These are phyloP conservation scores for Marasmius fiardii DNA, from an alignment of 1,284 basidiomycete species.

Conservation along the genomic window DNA sequence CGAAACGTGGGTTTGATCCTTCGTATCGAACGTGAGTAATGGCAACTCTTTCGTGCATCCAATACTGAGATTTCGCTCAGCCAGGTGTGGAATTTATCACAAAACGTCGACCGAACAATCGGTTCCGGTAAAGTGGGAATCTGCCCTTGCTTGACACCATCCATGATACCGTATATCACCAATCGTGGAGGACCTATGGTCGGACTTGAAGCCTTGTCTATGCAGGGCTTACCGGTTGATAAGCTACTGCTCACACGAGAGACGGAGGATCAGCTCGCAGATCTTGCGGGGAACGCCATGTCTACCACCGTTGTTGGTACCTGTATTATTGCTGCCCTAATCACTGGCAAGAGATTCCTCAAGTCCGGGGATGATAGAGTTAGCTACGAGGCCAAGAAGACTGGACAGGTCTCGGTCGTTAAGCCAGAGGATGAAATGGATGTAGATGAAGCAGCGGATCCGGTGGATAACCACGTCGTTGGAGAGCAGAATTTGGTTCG, in stretches of 20 bases:
- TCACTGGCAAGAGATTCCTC: slow-evolving; percentile 62
- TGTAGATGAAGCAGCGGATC: slow-evolving; percentile 33
- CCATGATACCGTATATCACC: slow-evolving; percentile 96
- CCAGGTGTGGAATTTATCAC: slow-evolving; percentile 95
- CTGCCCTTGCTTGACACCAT: slow-evolving; percentile 89
- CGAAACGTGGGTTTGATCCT: slow-evolving; percentile 78
- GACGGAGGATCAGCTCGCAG: slow-evolving; percentile 90
- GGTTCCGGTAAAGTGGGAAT: slow-evolving; percentile 81
- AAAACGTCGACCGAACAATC: slow-evolving; percentile 91
- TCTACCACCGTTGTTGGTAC: slow-evolving; percentile 94
- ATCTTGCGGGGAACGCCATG: slow-evolving; percentile 97
- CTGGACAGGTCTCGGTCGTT: slow-evolving; percentile 29
- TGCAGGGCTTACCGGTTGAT: slow-evolving; percentile 92
- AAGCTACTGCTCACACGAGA: slow-evolving; percentile 91
- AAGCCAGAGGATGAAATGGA: slow-evolving; percentile 39
- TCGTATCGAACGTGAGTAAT: slow-evolving; percentile 78
- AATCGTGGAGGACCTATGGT: slow-evolving; percentile 97
- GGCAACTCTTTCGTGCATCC: slow-evolving; percentile 1
- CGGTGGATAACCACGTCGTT: slow-evolving; percentile 53
- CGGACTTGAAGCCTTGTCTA: slow-evolving; percentile 86
- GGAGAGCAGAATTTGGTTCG: slow-evolving; percentile 66
- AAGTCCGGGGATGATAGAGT: slow-evolving; percentile 59
- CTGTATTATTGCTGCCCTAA: slow-evolving; percentile 82
- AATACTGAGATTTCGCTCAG: slow-evolving; percentile 31
- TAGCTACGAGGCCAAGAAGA: slow-evolving; percentile 61